Conservation (phyloP, 257 asterid genomes). For the Solanum chiquidenum region DNA sequence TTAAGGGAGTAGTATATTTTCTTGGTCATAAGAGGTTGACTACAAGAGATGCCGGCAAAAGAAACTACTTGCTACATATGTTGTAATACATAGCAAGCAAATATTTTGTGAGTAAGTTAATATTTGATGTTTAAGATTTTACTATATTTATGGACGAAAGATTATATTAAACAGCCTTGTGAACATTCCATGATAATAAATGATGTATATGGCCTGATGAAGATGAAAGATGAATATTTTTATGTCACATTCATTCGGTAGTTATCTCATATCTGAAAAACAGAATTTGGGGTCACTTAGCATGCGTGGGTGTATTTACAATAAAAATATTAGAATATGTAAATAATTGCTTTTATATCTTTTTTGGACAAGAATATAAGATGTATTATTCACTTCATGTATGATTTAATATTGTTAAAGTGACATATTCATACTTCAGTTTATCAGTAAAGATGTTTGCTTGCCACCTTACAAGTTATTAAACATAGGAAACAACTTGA, state of each 20-base stretch:
- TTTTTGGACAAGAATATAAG: background rate
- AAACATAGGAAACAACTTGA: background rate
- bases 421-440: background rate
- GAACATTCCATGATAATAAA: background rate
- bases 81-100: background rate
- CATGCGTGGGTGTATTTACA: background rate
- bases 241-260: background rate
- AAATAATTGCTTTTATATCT: background rate
- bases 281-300: background rate
- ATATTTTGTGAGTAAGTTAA: background rate
- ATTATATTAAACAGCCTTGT: background rate
- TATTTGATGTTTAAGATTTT: background rate
- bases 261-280: background rate
- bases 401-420: background rate
- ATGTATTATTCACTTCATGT: background rate
- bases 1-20: background rate
- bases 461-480: background rate
- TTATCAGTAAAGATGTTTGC: background rate
- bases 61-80: background rate
- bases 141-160: background rate
- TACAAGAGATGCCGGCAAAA: background rate
- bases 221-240: background rate
- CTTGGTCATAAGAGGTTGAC: constrained; percentile 3
- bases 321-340: background rate
- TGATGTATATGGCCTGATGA: background rate